Evolutionary conservation across 192 early-diverging fungal species (phyloP), one percentile per base, ranked within the genome.

Genomic region (Backusella macrospora): DNA sequence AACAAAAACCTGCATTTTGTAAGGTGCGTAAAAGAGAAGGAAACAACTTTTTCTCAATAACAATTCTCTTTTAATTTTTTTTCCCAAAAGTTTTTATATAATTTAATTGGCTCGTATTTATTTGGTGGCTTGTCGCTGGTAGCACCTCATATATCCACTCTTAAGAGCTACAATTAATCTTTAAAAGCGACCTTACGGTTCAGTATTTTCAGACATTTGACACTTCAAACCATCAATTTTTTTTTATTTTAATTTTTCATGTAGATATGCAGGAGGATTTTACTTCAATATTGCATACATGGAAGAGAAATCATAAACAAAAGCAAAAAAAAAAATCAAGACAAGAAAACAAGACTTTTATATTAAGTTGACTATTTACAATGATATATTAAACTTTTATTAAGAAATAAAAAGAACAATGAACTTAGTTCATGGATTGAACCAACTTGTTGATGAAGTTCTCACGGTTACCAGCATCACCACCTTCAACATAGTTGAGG

Each of bases 381-480:
- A 55, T 55, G 52, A 55, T 55, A 55, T 55, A 55, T 55, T 55
- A 55, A 23, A 9, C 2, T 8, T 55, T 55, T 55, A 55, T 55
- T 55, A 23, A 18, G 48, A 21, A 18, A 49, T 9, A 49, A 18
- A 52, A 63, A 14, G 29, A 64, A 65, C 29, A 65, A 38, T 3
- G 34, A 39, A 23, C 40, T 86, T 98, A 98, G 88, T 95, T 92
- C 97, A 98, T 98, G 84, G 89, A 87, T 76, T 91, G 94, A 77
- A 99, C 88, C 73, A 99, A 90, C 68, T 87, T 90, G 90, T 99
- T 99, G 91, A 99, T 98, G 76, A 89, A 87, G 87, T 90, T 81
- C 89, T 98, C 98, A 81, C 96, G 94, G 92, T 98, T 94, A 75
- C 98, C 98, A 78, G 85, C 87, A 87, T 98, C 96, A 81, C 98